Base-by-base conservation (phyloP, 345 rosid species). In the Corymbia maculata region DNA sequence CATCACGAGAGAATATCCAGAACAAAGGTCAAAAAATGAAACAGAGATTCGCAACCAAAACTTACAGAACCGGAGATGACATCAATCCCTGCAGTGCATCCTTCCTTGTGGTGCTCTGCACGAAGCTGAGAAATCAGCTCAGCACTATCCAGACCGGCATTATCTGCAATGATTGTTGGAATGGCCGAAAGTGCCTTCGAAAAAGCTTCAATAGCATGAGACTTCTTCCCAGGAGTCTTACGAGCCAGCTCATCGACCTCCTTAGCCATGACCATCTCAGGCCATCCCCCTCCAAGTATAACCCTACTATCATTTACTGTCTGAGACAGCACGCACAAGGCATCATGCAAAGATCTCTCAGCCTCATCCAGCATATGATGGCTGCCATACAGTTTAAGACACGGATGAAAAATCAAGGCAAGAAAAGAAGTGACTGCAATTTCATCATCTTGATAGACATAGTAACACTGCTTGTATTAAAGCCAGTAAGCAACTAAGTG, bases 231-330 rank as follows among this genome's bases (percentile, higher is more conserved):
- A 66, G 99, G 96, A 61, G 99, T 97, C 89, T 90, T 95, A 6
- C 95, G 93, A 70, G 99, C 99, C 85, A 98, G 94, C 92, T 97
- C 97, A 91, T 98, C 97, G 28, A 98, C 98, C 85, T 94, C 99
- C 94, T 95, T 97, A 10, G 99, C 97, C 99, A 96, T 98, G 79
- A 96, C 92, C 99, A 98, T 97, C 96, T 98, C 99, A 64, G 99
- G 99, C 99, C 99, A 98, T 89, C 99, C 99, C 86, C 99, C 99
- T 89, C 99, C 99, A 47, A 96, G 96, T 89, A 98, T 89, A 45
- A 98, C 99, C 91, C 99, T 93, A 85, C 94, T 92, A 92, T 98
- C 99, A 84, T 95, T 97, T 51, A 98, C 98, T 12, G 98, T 98
- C 92, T 97, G 99, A 45, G 99, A 96, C 80, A 98, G 97, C 86